Conservation (phyloP, 179 eudicot species). For the Pouteria campechiana region DNA sequence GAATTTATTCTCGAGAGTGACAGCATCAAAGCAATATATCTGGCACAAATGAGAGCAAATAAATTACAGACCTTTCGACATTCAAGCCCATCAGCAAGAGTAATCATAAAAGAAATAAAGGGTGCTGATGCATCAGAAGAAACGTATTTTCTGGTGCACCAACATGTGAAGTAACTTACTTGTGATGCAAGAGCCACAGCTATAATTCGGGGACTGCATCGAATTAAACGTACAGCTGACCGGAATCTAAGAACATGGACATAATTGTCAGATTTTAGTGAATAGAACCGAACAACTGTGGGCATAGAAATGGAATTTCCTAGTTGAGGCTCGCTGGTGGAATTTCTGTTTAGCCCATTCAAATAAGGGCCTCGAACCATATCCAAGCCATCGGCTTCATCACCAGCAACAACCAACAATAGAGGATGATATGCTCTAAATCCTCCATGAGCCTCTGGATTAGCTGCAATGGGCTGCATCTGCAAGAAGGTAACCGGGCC, state of each 20-base stretch:
- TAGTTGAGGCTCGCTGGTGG: conserved; percentile 39
- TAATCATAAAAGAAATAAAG: neutral
- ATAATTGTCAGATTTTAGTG: conserved; percentile 73
- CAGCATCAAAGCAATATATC: conserved; percentile 89
- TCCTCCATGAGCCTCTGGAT: conserved; percentile 46
- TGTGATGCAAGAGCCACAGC: conserved; percentile 86
- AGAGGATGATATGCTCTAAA: conserved; percentile 68
- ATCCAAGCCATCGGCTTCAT: conserved; percentile 40
- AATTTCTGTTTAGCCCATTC: conserved; percentile 44
- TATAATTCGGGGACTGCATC: conserved; percentile 83
- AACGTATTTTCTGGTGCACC: too few species aligned
- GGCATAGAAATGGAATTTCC: conserved; percentile 51
- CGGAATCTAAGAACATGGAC: conserved; percentile 79
- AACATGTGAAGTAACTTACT: conserved; percentile 30
- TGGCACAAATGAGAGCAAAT: conserved; percentile 25
- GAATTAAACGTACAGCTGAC: conserved; percentile 66
- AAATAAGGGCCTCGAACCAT: conserved; percentile 34
- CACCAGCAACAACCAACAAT: conserved; percentile 88
- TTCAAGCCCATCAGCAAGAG: neutral
- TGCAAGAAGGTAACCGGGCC: conserved; percentile 89
- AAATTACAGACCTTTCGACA: conserved; percentile 3
- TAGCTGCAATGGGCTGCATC: conserved; percentile 75
- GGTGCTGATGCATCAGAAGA: too few species aligned
- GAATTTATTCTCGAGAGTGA: conserved; percentile 72
- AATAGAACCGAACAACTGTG: conserved; percentile 90